phyloP scores from a whole-genome alignment of 2,329 filamentous ascomycete genomes.

The Dryadomyces sulphureus region DNA sequence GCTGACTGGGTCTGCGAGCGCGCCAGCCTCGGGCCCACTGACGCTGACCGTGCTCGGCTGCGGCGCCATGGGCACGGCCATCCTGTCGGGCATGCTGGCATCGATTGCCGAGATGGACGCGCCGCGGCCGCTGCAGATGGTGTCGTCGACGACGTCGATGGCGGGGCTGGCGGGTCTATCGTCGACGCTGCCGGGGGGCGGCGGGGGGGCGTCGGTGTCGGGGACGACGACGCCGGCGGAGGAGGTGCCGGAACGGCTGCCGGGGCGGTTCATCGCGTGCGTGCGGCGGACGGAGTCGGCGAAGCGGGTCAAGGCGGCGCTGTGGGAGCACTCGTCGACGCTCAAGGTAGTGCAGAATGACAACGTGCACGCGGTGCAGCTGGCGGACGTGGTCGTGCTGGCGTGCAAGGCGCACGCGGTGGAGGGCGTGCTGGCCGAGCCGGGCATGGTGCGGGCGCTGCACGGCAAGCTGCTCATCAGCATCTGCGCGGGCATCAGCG shows the following conservation, averaged over 20 bases:
- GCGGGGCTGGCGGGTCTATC: constrained; percentile 22
- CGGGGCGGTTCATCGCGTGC: constrained; percentile 67
- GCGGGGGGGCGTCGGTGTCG: constrained; percentile 27
- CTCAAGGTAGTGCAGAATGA: constrained; percentile 57
- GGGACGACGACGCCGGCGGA: constrained; percentile 26
- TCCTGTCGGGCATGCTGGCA: constrained; percentile 64
- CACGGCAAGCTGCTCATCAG: constrained; percentile 68
- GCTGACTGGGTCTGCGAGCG: not conserved
- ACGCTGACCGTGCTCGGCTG: constrained; percentile 73
- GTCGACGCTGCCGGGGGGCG: not conserved
- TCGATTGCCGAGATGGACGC: constrained; percentile 44
- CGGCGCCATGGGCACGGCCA: constrained; percentile 75
- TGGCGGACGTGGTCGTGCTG: constrained; percentile 61
- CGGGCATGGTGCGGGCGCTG: constrained; percentile 55
- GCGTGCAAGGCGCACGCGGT: constrained; percentile 71
- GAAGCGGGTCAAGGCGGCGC: constrained; percentile 49
- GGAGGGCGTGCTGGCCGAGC: constrained; percentile 47
- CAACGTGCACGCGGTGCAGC: constrained; percentile 51
- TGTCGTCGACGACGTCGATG: constrained; percentile 17
- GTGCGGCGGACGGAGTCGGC: constrained; percentile 57
- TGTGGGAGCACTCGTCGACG: constrained; percentile 45
- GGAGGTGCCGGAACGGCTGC: constrained; percentile 42
- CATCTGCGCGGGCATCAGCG: constrained; percentile 65
- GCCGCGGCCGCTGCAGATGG: constrained; percentile 28
- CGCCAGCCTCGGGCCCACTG: constrained; percentile 21